Percentiles rank a stretch among this genome's conserved stretches.
phyloP scores from a whole-genome alignment of 345 rosid species.

The Erodium maritimum region DNA sequence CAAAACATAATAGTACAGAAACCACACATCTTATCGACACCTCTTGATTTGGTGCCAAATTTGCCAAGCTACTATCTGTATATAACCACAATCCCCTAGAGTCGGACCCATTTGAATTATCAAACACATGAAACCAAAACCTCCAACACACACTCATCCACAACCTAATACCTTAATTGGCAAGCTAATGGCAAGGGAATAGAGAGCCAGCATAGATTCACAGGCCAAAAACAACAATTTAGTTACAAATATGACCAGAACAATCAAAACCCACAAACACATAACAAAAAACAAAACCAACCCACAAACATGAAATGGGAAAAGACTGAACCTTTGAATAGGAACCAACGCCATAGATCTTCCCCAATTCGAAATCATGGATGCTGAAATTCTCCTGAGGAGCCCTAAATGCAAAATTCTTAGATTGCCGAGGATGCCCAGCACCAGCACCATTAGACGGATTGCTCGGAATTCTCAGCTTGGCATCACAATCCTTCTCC shows the following conservation, averaged over 20 bases:
- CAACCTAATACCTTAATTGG: background rate
- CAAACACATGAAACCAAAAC: background rate
- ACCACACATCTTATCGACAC: background rate
- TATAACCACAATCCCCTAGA: background rate
- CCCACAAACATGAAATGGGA: background rate
- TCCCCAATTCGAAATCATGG: slow-evolving; percentile 89
- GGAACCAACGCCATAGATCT: slow-evolving; percentile 98
- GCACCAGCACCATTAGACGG: slow-evolving; percentile 17
- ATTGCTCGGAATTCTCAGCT: slow-evolving; percentile 63
- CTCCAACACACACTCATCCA: background rate
- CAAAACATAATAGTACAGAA: background rate
- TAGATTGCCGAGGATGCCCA: slow-evolving; percentile 34
- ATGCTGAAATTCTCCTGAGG: slow-evolving; percentile 88
- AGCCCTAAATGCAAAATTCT: slow-evolving; percentile 90
- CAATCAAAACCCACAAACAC: background rate
- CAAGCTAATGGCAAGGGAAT: background rate
- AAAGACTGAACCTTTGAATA: slow-evolving; percentile 65
- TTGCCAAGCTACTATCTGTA: background rate
- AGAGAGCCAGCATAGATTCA: background rate
- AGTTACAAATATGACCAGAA: background rate
- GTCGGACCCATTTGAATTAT: background rate
- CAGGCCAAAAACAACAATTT: background rate
- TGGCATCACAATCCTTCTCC: slow-evolving; percentile 94
- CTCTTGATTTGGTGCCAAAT: background rate
- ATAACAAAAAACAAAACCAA: background rate